Evolutionary conservation across 768 basidiomycete species (phyloP).

Genomic region (Amanita rubescens): DNA sequence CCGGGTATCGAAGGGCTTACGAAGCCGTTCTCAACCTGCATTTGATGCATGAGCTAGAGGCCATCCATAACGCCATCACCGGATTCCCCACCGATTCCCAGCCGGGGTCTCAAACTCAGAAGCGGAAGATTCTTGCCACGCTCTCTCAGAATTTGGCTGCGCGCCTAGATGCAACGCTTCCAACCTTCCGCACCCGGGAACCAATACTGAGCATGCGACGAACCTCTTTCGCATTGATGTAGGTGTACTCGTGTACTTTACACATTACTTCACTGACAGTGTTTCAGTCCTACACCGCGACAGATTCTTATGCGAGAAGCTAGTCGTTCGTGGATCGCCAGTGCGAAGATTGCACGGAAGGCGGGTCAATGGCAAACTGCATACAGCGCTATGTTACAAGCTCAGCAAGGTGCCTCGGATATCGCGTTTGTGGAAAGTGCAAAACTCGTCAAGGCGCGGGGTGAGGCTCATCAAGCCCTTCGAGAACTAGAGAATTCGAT

Average conservation of each 20-base stretch:
- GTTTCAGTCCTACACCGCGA: conserved; percentile 25
- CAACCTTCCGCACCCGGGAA: conserved; percentile 84
- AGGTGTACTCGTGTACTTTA: conserved; percentile 36
- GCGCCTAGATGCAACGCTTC: conserved; percentile 71
- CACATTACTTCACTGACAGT: conserved; percentile 4
- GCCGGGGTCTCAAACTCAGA: conserved; percentile 22
- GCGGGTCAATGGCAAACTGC: conserved; percentile 95
- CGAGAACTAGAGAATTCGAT: conserved; percentile 79
- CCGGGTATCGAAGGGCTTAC: conserved; percentile 82
- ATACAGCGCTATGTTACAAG: conserved; percentile 92
- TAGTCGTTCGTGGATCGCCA: conserved; percentile 83
- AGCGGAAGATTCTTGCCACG: conserved; percentile 30
- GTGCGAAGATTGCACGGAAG: conserved; percentile 94
- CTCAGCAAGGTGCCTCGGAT: conserved; percentile 59
- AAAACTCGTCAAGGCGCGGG: conserved; percentile 72
- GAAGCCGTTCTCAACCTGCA: conserved; percentile 83
- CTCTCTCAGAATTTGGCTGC: conserved; percentile 46
- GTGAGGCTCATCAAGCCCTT: conserved; percentile 78
- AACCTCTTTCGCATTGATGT: conserved; percentile 60
- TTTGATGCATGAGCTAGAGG: conserved; percentile 76
- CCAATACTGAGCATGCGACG: conserved; percentile 85
- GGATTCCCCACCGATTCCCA: conserved; percentile 32
- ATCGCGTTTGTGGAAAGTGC: conserved; percentile 89
- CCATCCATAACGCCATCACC: conserved; percentile 43
- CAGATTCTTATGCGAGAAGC: conserved; percentile 49